A percentile compares a stretch with the other conserved stretches of the same genome.
Conservation (phyloP, 1,284 basidiomycete species). For the Ustilago tritici region DNA sequence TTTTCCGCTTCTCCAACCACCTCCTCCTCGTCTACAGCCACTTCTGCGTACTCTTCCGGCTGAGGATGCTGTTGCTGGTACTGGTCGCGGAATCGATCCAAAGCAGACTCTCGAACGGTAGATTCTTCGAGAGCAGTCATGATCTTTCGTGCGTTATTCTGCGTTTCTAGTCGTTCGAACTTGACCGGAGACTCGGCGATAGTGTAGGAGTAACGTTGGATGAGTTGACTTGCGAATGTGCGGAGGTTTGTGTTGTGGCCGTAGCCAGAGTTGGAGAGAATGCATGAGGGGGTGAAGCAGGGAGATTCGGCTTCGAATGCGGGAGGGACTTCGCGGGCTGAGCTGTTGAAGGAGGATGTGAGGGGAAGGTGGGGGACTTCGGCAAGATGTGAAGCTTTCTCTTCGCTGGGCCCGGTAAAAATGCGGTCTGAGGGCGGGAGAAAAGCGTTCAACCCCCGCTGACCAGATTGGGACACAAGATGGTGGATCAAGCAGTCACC, state of each 20-base stretch:
- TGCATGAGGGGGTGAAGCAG: constrained; percentile 32
- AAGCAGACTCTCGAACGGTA: constrained; percentile 3
- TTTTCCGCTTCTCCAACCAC: constrained; percentile 1
- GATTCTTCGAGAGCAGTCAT: constrained; percentile 14
- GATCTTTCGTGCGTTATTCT: constrained; percentile 8
- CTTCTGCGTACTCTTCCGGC: background rate
- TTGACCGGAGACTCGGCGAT: constrained; percentile 35
- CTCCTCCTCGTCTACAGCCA: background rate
- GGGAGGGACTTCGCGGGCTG: constrained; percentile 2
- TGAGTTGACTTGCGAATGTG: constrained; percentile 34
- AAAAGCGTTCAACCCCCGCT: constrained; percentile 40
- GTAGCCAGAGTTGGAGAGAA: constrained; percentile 34
- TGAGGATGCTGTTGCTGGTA: too few relatives aligned
- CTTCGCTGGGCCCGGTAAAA: constrained; percentile 13
- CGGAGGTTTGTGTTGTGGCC: constrained; percentile 9
- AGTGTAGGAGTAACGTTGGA: constrained; percentile 51
- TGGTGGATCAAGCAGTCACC: constrained; percentile 57
- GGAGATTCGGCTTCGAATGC: constrained; percentile 17
- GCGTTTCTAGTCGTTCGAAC: constrained; percentile 44
- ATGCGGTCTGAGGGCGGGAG: constrained; percentile 27
- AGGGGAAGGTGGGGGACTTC: constrained; percentile 41
- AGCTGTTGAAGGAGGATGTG: constrained; percentile 24
- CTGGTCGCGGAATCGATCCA: constrained; percentile 8
- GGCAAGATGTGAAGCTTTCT: background rate
- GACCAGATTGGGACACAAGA: constrained; percentile 33